Base-by-base conservation (phyloP, 2,329 filamentous ascomycete species). In the Hawksworthiomyces lignivorus region DNA sequence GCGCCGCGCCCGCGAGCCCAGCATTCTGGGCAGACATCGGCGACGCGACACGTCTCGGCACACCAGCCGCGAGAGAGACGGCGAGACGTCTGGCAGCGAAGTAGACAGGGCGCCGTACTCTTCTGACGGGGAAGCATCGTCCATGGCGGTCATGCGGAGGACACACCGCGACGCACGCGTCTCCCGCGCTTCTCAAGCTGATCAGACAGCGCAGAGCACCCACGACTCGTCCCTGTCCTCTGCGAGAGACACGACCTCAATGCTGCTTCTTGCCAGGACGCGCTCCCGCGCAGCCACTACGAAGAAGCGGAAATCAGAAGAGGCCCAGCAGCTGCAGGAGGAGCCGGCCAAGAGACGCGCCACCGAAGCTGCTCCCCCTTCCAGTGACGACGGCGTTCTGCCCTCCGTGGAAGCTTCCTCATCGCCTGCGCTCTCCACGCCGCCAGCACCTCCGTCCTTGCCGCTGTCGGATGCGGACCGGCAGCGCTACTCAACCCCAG, bases 1-100 rank as follows among this genome's bases (percentile, higher is more conserved):
- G 54, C 64, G 76, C 29, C 68, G 77, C 33, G 65, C 65, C 15
- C 65, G 77, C 34, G 75, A 82, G 54, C 76, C 75, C 3, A 82
- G 77, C 56, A 80, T 82, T 41, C 56, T 82, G 31, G 71, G 74
- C 5, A 71, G 72, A 1, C 64, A 63, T 3, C 67, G 70, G 45
- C 73, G 65, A 7, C 36, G 36, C 2, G 18, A 36, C 5, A 71
- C 71, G 2, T 64, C 64, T 3, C 68, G 70, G 46, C 74, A 66
- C 12, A 37, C 47, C 9, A 47, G 45, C 41, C 45, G 45, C 7
- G 36, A 43, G 15, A 26, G 36, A 22, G 42, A 36, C 22, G n/a
- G 47, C 33, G 56, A 50, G 15, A 44, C 44, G 46, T 42, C 48
- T 18, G 48, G 36, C 7, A 35, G 38, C 20, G 48, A 51, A 11